Evolutionary conservation across 148 eudicot species (phyloP).

Genomic region (Fagopyrum esculentum): DNA sequence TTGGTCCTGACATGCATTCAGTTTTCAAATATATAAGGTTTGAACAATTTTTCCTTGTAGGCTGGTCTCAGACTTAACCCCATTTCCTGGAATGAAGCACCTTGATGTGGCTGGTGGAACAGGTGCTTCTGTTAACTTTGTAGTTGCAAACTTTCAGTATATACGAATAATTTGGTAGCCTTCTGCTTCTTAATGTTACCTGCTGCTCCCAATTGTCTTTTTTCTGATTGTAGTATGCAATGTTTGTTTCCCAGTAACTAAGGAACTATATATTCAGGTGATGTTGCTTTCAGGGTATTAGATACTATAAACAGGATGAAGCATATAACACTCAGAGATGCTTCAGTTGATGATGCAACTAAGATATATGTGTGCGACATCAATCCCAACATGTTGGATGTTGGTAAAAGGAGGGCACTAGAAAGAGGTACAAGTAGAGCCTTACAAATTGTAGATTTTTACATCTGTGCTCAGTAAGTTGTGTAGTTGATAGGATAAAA

Average conservation of each 20-base stretch:
- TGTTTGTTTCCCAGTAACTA: neutral
- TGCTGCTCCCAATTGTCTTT: neutral
- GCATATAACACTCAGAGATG: conserved; percentile 38
- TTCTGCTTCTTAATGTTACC: neutral
- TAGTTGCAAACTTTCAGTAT: neutral
- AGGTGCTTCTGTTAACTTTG: conserved; percentile 31
- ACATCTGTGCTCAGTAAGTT: neutral
- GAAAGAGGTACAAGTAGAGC: conserved; percentile 67
- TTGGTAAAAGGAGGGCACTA: conserved; percentile 76
- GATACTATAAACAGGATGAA: conserved; percentile 52
- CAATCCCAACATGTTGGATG: conserved; percentile 80
- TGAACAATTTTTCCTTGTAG: conserved; percentile 22
- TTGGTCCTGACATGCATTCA: neutral
- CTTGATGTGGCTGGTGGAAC: conserved; percentile 99
- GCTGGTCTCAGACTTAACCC: conserved; percentile 78
- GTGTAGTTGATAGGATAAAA: neutral
- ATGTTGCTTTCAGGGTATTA: conserved; percentile 90
- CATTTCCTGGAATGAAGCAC: conserved; percentile 97
- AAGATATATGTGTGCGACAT: conserved; percentile 86
- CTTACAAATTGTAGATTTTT: neutral
- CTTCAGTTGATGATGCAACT: conserved; percentile 60
- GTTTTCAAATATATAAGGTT: neutral
- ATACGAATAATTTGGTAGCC: neutral
- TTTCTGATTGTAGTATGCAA: neutral
- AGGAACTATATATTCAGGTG: conserved; percentile 41